phyloP scores from a whole-genome alignment of 352 stramenopile species.

The Pythium biforme region DNA sequence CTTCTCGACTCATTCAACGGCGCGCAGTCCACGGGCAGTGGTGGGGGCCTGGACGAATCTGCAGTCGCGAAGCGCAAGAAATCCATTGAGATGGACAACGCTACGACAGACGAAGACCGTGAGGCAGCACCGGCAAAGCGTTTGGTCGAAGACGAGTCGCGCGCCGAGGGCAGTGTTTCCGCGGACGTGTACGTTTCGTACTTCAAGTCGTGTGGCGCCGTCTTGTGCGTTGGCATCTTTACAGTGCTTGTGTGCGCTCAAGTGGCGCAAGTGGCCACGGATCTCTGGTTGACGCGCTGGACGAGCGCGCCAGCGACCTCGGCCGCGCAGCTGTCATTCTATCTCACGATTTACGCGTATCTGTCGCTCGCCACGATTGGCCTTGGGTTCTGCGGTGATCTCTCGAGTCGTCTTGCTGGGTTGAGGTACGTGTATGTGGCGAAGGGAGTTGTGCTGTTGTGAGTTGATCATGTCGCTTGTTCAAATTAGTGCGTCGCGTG shows the following conservation, averaged over 20 bases:
- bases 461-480: background rate
- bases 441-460: background rate
- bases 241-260: constrained; percentile 44
- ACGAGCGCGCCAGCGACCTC: constrained; percentile 30
- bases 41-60: background rate
- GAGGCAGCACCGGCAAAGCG: constrained; percentile 6
- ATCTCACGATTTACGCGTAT: constrained; percentile 57
- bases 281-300: constrained; percentile 71
- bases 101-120: background rate
- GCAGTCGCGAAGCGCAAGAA: background rate
- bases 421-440: constrained; percentile 36
- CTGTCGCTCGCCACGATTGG: constrained; percentile 50
- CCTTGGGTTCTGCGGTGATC: constrained; percentile 48
- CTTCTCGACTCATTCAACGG: constrained; percentile 32
- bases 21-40: constrained; percentile 1
- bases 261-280: constrained; percentile 50
- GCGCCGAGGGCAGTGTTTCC: constrained; percentile 40
- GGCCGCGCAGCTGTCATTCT: constrained; percentile 36
- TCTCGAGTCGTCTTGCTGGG: constrained; percentile 46
- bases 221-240: constrained; percentile 35
- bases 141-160: constrained; percentile 50
- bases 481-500: constrained; percentile 63
- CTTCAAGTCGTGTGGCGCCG: constrained; percentile 42
- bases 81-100: background rate
- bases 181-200: constrained; percentile 46